Percentiles rank a stretch among this genome's conserved stretches.
phyloP scores from a whole-genome alignment of 208 protist genomes.

The Trypanosoma melophagium region DNA sequence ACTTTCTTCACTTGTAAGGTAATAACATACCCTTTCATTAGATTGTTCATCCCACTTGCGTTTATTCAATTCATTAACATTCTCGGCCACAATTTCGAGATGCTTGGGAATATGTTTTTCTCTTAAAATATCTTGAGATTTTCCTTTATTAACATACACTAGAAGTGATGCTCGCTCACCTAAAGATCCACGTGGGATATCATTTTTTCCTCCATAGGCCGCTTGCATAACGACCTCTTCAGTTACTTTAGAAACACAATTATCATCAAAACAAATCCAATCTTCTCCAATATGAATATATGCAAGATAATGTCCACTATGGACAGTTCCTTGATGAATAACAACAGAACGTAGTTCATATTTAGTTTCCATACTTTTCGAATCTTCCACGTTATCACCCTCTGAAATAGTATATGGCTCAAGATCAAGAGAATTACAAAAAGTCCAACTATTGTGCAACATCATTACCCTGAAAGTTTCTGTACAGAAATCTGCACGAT shows the following conservation, averaged over 20 bases:
- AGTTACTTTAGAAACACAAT: slow-evolving; percentile 48
- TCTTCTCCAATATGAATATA: slow-evolving; percentile 62
- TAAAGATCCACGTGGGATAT: background rate
- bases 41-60: slow-evolving; percentile 11
- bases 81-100: slow-evolving; percentile 38
- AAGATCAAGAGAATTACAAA: slow-evolving; percentile 62
- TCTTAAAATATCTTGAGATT: slow-evolving; percentile 31
- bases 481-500: slow-evolving; percentile 85
- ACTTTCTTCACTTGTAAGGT: slow-evolving; percentile 35
- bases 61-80: slow-evolving; percentile 35
- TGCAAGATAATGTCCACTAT: slow-evolving; percentile 88
- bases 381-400: slow-evolving; percentile 36
- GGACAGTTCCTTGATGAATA: slow-evolving; percentile 76
- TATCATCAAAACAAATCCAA: slow-evolving; percentile 84
- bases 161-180: slow-evolving; percentile 75
- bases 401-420: slow-evolving; percentile 47
- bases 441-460: slow-evolving; percentile 82
- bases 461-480: slow-evolving; percentile 72
- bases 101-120: slow-evolving; percentile 29
- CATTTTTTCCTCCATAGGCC: slow-evolving; percentile 53
- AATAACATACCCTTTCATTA: slow-evolving; percentile 29
- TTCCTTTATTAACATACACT: slow-evolving; percentile 62
- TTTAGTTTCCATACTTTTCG: slow-evolving; percentile 20
- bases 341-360: slow-evolving; percentile 86
- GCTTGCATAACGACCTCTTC: slow-evolving; percentile 47